Evolutionary conservation across 2,329 filamentous ascomycete species (phyloP), one percentile per base, ranked within the genome.

Genomic region (Raffaelea ambrosiae): DNA sequence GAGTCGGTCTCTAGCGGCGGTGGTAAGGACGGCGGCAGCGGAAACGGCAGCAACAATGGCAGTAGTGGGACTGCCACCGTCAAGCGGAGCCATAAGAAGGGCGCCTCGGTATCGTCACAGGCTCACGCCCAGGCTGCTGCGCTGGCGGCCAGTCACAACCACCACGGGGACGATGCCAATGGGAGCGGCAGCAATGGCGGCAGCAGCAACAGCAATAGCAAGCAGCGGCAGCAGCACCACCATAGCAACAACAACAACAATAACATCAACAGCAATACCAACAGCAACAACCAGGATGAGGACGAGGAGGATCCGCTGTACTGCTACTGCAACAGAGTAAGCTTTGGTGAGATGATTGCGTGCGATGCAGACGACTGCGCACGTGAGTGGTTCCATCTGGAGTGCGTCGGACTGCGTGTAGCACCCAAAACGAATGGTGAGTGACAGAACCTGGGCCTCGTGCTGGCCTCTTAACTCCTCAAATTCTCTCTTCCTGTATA

Each of bases 301-400:
- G 80, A 84, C 33, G 71, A 76, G 4, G 79, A 86, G 54, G 86
- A 90, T 61, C 83, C 81, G 35, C 73, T 80, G 14, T 90, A 90
- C 63, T 88, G 86, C 63, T 87, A 87, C 65, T 89, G 86, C 63
- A 84, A 88, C 56, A 77, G 82, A 43, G 81, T 88, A 47, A 88
- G 84, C 58, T 90, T 88, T 59, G 86, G 86, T 19, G 85, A 88
- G 66, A 90, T 90, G 86, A 84, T 90, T 40, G 86, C 83, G 3
- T 90, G 86, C 59, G 86, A 90, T 61, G 81, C 80, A 8, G 77
- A 83, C 50, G 77, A 79, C 43, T 90, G 86, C 65, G 75, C 79
- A 55, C 75, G 79, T 52, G 86, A 90, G 64, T 90, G 86, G 86
- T 91, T 90, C 69, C 86, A 90, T 71, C 67, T 93, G 44, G 84